Percentiles rank a stretch among this genome's conserved stretches.
phyloP scores from a whole-genome alignment of 306 rosid genomes.

The Lagenaria siceraria region DNA sequence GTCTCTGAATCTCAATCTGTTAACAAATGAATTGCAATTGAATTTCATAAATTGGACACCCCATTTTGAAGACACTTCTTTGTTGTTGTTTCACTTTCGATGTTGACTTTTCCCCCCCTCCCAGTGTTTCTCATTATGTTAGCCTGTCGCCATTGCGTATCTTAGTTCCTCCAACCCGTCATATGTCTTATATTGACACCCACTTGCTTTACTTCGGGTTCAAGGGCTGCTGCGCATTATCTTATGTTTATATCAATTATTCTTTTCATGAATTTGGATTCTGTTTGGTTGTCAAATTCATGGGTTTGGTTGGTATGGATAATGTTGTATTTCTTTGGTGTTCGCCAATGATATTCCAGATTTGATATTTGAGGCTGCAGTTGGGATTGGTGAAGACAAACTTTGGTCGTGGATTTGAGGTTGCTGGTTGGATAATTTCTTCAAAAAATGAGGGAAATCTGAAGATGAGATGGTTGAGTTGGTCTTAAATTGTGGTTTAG shows the following conservation, averaged over 20 bases:
- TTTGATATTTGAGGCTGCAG: constrained; percentile 15
- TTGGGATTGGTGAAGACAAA: constrained; percentile 8
- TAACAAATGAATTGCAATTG: not conserved
- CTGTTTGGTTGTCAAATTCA: constrained; percentile 12
- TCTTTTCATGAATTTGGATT: not conserved
- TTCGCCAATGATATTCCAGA: constrained; percentile 21
- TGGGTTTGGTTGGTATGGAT: constrained; percentile 15
- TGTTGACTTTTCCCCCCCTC: not conserved
- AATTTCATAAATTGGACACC: constrained; percentile 16
- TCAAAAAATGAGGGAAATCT: constrained; percentile 19
- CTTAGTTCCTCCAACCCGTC: constrained; percentile 37
- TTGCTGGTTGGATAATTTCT: constrained; percentile 16
- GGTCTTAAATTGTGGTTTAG: constrained; percentile 5
- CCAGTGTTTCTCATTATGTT: constrained; percentile 21
- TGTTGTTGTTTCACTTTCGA: constrained; percentile 45
- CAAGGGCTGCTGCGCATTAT: constrained; percentile 44
- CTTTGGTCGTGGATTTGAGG: constrained; percentile 14
- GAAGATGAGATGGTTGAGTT: constrained; percentile 15
- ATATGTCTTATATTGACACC: constrained; percentile 7
- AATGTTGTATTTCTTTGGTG: constrained; percentile 7
- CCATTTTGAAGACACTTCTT: constrained; percentile 16
- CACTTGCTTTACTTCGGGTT: constrained; percentile 50
- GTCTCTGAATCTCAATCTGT: constrained; percentile 30
- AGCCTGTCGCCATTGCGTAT: constrained; percentile 42
- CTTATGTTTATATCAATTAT: not conserved